Base-by-base conservation (phyloP, 1,284 basidiomycete genomes). In the Ustilago tritici region DNA sequence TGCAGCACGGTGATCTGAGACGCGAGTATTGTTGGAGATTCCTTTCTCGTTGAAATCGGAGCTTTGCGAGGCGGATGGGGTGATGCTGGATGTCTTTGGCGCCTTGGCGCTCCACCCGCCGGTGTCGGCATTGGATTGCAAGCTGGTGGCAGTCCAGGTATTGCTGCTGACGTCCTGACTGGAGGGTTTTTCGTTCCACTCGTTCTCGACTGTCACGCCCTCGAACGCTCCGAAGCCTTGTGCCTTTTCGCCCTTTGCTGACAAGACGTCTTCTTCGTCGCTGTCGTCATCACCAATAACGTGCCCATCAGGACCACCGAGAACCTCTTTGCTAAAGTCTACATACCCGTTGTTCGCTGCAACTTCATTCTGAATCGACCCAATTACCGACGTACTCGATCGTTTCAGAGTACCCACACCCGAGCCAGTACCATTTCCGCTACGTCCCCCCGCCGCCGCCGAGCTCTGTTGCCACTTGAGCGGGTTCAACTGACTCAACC, bases 401-500 rank as follows among this genome's bases (percentile, higher is more conserved):
- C 56, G 49, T 54, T 57, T 56, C 35, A 73, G 65, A 5, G 66
- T 65, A 11, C 47, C 61, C 6, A 61, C n/a, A 4, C 36, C 65
- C 10, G 63, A 59, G 15, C 50, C 59, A 0, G 57, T 36, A 8
- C 40, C 67, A 10, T 58, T 67, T 4, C 58, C 61, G 14, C 32
- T 70, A 41, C 72, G 60, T 47, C 43, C 41, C 0, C 54, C 65
- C 47, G 56, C 53, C 47, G 56, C 53, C 10, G 60, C 52, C 4
- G 74, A 61, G 49, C 56, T 57, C 57, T 62, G 50, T 49, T 82
- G 82, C 80, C 82, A 83, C 23, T 63, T 64, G 56, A 78, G 65
- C n/a, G 79, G 79, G 40, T 82, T 82, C 46, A 82, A 60, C 41
- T 76, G 69, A 17, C 67, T 79, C 17, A 80, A 32, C 0, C 82